These are phyloP conservation scores for Clavaria fumosa DNA, from an alignment of 768 basidiomycete genomes.

Conservation along the genomic window DNA sequence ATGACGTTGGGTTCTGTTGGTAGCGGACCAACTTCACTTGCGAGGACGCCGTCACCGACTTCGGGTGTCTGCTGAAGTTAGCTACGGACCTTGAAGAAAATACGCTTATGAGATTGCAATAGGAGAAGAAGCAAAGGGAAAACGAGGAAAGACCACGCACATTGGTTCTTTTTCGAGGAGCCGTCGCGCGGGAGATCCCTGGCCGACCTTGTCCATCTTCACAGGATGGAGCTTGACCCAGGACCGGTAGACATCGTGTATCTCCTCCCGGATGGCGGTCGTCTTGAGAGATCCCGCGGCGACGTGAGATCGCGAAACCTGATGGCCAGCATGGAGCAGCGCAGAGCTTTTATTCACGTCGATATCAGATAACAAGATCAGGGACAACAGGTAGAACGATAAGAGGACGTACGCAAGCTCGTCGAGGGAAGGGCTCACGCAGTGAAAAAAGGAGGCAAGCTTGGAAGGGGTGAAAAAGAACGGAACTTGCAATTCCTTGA, in stretches of 20 bases:
- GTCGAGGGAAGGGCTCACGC: constrained; percentile 56
- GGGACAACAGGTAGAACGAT: not conserved
- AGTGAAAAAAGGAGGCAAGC: constrained; percentile 72
- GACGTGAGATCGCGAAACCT: constrained; percentile 85
- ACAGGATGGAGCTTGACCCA: constrained; percentile 77
- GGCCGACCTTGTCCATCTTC: constrained; percentile 66
- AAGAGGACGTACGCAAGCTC: constrained; percentile 49
- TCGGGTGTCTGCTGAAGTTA: constrained; percentile 66
- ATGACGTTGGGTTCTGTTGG: constrained; percentile 76
- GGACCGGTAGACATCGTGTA: constrained; percentile 76
- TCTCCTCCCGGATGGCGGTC: constrained; percentile 47
- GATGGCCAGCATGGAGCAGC: constrained; percentile 70
- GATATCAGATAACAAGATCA: too few relatives aligned
- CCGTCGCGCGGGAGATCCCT: constrained; percentile 51
- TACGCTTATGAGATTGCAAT: constrained; percentile 6
- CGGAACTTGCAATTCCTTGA: constrained; percentile 55
- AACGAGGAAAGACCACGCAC: constrained; percentile 25
- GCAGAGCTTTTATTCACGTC: constrained; percentile 46
- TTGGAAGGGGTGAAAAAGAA: constrained; percentile 84
- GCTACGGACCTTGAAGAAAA: constrained; percentile 32
- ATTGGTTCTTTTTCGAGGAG: constrained; percentile 53
- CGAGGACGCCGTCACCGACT: constrained; percentile 40
- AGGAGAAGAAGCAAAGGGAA: not conserved
- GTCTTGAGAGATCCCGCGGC: constrained; percentile 85
- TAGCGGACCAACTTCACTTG: constrained; percentile 74